Base-by-base conservation (phyloP, 441 rosid species). In the Corymbia citriodora region DNA sequence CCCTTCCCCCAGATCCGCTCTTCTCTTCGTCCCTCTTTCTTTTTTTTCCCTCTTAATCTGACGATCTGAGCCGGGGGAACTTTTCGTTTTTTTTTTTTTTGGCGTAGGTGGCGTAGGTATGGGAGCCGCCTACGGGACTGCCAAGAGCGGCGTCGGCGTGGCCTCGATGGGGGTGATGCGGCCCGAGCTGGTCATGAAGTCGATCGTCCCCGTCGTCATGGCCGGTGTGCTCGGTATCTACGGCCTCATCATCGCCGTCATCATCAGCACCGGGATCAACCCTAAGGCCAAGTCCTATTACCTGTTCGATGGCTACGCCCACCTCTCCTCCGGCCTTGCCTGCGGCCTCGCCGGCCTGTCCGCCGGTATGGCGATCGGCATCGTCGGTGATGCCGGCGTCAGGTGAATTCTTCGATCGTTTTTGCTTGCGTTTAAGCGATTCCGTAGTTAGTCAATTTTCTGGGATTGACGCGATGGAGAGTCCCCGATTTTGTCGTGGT, bases 121-220 rank as follows among this genome's bases (percentile, higher is more conserved):
- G 90, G 90, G 90, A 82, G 90, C 90, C 25, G 90, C 90, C 15
- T 89, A 89, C 87, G 90, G 90, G 85, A 89, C 90, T 23, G 90
- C 90, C 48, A 89, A 89, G 90, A 89, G 90, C 90, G 90, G 90
- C 87, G 90, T 89, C 87, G 90, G 90, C 31, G 90, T 89, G 87
- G 90, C 90, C 74, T 89, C 90, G 48, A 89, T 89, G 90, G 90
- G 90, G 31, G 90, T 89, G 54, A 89, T 89, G 90, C 82, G 90
- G 90, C 90, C 90, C 68, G 90, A 89, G 90, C 87, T 89, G 12
- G 90, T 89, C 49, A 89, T 89, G 90, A 89, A 89, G 90, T 89
- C 90, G 40, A 89, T 89, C 54, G 90, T 89, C 31, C 90, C 90
- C 61, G 90, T 89, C 65, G 90, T 81, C 65, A 81, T 89, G 90